Evolutionary conservation across 1,284 basidiomycete genomes (phyloP), one percentile per base, ranked within the genome.

Genomic region (Tylopilus sp.): DNA sequence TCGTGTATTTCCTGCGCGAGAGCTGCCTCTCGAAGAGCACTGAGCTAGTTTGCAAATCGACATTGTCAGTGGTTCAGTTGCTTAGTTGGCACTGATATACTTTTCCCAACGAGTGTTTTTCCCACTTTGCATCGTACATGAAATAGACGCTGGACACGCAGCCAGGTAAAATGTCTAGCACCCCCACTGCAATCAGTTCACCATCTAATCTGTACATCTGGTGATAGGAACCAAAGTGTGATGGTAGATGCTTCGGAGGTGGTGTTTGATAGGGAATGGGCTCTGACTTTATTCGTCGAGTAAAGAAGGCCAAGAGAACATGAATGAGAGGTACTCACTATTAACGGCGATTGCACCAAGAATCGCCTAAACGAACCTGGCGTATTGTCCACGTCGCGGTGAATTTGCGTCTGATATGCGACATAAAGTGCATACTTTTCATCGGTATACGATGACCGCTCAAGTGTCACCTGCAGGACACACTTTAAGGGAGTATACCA

Each of bases 81-180:
- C 29, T 43, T 34, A 16, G 25, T 26, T 28, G 26, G 19, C 12
- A 34, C 18, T 10, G 31, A 52, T 56, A 42, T 52, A 87, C 84
- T 75, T 96, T 97, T 39, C 97, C 96, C 23, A 97, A 65, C 11
- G 88, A 86, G 61, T 82, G 81, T 38, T 75, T 74, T 35, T 89
- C 84, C 77, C 83, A 95, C 30, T 76, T 75, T 8, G 84, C 81
- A 60, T 93, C 82, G 71, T 97, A 98, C 72, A 96, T 87, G 66
- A 98, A 95, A 69, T 99, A 99, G 9, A 99, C 96, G 55, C 89
- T 92, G 13, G 92, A 96, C 4, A 99, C 86, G 57, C 96, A 95
- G 25, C 67, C 65, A 0, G 95, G 96, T 6, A 99, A 74, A 48
- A 99, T 86, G 65, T 99, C 97, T 49, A 99, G 74, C 12, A 99